These are phyloP conservation scores for Kluyveromyces siamensis DNA, from an alignment of 805 yeast genomes.

Conservation along the genomic window DNA sequence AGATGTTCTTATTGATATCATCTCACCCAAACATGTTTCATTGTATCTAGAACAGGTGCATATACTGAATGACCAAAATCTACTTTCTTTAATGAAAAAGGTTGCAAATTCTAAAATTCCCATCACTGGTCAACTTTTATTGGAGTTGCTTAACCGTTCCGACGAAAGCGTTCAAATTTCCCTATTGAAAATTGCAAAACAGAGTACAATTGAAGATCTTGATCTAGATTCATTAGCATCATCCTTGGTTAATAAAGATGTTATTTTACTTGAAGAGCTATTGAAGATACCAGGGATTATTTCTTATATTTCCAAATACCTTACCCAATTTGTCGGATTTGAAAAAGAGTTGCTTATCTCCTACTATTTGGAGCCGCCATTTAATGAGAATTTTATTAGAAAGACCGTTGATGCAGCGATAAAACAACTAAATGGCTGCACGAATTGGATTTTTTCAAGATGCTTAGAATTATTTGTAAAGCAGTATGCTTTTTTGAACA, in stretches of 20 bases:
- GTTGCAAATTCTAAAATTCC: not conserved
- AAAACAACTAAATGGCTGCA: not conserved
- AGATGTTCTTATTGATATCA: not conserved
- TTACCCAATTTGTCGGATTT: not conserved
- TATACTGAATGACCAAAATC: not conserved
- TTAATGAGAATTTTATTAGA: not conserved
- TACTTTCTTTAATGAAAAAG: not conserved
- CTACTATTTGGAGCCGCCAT: not conserved
- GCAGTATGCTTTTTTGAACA: slow-evolving; percentile 5
- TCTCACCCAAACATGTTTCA: not conserved
- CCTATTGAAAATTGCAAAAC: slow-evolving; percentile 6
- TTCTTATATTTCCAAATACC: not conserved
- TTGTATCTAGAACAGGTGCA: not conserved
- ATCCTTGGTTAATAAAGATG: not conserved
- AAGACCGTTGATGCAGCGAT: not conserved
- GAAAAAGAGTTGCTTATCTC: not conserved
- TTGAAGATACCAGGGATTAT: not conserved
- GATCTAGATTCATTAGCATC: not conserved
- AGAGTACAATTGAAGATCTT: slow-evolving; percentile 8
- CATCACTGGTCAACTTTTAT: not conserved
- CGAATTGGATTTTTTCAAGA: not conserved
- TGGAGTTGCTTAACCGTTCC: not conserved
- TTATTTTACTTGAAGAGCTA: not conserved
- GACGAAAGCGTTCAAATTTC: not conserved
- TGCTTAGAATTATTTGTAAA: slow-evolving; percentile 8